Base-by-base conservation (phyloP, 2,329 filamentous ascomycete genomes). In the Talaromyces sp. region DNA sequence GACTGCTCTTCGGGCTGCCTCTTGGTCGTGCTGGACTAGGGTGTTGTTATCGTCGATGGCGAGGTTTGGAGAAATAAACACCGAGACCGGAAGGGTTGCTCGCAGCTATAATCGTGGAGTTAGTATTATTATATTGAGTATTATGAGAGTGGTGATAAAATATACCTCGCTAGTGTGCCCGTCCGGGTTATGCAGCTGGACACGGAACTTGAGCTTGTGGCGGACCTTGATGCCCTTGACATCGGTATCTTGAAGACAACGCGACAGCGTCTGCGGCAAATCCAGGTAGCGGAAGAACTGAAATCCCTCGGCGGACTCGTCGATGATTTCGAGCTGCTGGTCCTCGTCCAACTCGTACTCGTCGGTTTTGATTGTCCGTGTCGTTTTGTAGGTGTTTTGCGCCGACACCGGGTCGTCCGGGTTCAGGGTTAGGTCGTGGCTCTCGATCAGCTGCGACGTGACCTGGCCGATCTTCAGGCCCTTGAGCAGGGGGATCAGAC, bases 31-130 rank as follows among this genome's bases (percentile, higher is more conserved):
- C 59, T 84, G 82, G 59, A 91, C 81, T 2, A 98, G 83, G 68
- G 90, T 89, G 68, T 96, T 95, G 63, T 94, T 86, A 58, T 96
- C 92, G 69, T 95, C 91, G 42, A 97, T 85, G 0, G 92, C 89
- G 69, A 96, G 87, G 71, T 95, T 95, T 0, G 95, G 94, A 5
- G 95, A 99, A 67, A 98, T 97, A 77, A 96, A 97, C 44, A 99
- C 88, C 60, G 92, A 92, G 16, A 98, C 85, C 1, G 95, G 93
- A 34, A 98, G 85, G 50, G 92, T 95, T 54, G 94, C 94, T 58
- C 94, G 89, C 58, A 97, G 85, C 87, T 90, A 27, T 27, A 16
- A 10, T 27, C 12, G 33, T 12, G 31, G 40, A 56, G 33, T 51
- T 14, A 40, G 14, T 34, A n/a, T 28, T 36, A 14, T 40, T 18